These are phyloP conservation scores for Bryum argenteum DNA, from an alignment of 225 moss, liverwort and hornwort species.

Conservation along the genomic window DNA sequence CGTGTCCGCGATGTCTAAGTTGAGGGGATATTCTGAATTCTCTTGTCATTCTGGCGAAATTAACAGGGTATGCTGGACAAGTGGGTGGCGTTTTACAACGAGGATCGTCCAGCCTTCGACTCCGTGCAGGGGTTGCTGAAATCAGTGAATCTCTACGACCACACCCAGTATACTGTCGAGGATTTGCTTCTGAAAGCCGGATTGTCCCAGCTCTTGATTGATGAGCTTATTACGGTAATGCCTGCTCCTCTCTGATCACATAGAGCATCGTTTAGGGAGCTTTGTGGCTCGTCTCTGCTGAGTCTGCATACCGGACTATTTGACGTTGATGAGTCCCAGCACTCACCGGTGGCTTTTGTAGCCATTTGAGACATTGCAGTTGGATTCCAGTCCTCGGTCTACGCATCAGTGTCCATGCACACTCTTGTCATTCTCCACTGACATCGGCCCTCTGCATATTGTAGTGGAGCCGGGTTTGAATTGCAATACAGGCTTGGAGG, in stretches of 20 bases:
- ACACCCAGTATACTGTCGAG: constrained; percentile 64
- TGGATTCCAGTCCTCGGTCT: background rate
- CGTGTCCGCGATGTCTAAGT: background rate
- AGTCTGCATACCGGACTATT: background rate
- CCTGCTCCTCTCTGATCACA: constrained; percentile 6
- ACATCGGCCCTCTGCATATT: background rate
- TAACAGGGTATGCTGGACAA: constrained; percentile 67
- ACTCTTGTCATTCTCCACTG: background rate
- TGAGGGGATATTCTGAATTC: constrained; percentile 2
- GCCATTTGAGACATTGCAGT: background rate
- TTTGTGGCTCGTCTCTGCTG: background rate
- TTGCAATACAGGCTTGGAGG: background rate
- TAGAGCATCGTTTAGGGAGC: constrained; percentile 6
- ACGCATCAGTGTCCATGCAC: background rate
- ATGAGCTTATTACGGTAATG: constrained; percentile 84
- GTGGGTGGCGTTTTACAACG: constrained; percentile 63
- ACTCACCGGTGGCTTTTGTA: background rate
- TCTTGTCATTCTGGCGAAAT: constrained; percentile 22
- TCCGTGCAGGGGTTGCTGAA: constrained; percentile 76
- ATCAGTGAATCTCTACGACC: constrained; percentile 64
- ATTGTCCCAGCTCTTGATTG: constrained; percentile 68
- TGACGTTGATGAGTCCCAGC: background rate
- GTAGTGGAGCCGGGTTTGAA: constrained; percentile 8
- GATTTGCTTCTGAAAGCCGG: constrained; percentile 68
- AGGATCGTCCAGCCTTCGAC: constrained; percentile 61